Conservation (phyloP, 805 yeast genomes). For the Metschnikowia proteae region DNA sequence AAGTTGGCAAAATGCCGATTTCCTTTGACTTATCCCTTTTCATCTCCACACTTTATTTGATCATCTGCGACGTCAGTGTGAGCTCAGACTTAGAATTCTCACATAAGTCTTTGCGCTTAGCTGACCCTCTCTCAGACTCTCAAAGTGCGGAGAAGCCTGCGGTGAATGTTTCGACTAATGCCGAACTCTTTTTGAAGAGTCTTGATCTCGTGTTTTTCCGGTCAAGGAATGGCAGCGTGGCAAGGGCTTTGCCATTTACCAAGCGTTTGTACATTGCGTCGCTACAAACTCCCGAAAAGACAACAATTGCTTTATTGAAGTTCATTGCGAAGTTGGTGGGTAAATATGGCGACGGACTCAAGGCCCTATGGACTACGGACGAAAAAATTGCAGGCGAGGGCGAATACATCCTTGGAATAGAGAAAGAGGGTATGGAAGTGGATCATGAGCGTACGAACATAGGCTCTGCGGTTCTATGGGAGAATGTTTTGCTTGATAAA, state of each 20-base stretch:
- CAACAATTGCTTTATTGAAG: conserved; percentile 71
- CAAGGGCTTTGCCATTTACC: conserved; percentile 74
- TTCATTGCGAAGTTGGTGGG: conserved; percentile 73
- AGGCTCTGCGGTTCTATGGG: conserved; percentile 91
- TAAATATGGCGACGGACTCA: conserved; percentile 63
- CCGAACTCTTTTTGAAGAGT: conserved; percentile 74
- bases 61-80: conserved; percentile 63
- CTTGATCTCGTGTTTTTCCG: conserved; percentile 80
- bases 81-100: conserved; percentile 86
- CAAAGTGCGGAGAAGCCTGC: conserved; percentile 52
- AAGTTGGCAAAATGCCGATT: conserved; percentile 58
- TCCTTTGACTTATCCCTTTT: conserved; percentile 71
- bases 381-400: conserved; percentile 84
- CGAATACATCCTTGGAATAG: conserved; percentile 53
- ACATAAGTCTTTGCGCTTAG: conserved; percentile 71
- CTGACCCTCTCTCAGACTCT: conserved; percentile 60
- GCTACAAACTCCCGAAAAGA: conserved; percentile 82
- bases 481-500: conserved; percentile 66
- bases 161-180: conserved; percentile 83
- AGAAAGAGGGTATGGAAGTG: conserved; percentile 39
- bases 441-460: conserved; percentile 76
- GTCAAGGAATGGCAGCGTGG: conserved; percentile 60
- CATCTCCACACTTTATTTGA: conserved; percentile 66
- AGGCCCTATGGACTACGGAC: conserved; percentile 79
- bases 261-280: conserved; percentile 69